These are phyloP conservation scores for Ogataea zsoltii DNA, from an alignment of 805 yeast species.

Conservation along the genomic window DNA sequence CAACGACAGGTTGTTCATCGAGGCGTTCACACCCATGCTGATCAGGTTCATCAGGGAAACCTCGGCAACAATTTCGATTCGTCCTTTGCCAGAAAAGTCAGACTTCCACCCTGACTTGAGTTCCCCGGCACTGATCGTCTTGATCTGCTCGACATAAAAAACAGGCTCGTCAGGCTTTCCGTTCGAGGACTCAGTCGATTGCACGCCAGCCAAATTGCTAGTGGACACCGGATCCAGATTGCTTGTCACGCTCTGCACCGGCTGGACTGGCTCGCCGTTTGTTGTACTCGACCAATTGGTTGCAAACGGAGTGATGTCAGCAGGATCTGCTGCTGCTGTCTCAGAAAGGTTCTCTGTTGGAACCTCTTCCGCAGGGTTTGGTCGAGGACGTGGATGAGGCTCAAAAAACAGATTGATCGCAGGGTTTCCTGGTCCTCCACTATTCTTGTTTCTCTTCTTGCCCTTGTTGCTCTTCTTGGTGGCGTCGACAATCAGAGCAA, in stretches of 20 bases:
- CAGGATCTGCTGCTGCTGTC: slow-evolving; percentile 9
- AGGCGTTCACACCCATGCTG: slow-evolving; percentile 45
- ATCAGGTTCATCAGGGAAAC: slow-evolving; percentile 59
- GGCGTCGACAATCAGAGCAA: slow-evolving; percentile 45
- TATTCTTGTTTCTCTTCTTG: slow-evolving; percentile 27
- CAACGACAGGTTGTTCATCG: slow-evolving; percentile 28
- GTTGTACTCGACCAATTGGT: slow-evolving; percentile 31
- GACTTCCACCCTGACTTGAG: slow-evolving; percentile 93
- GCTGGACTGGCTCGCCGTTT: slow-evolving; percentile 11
- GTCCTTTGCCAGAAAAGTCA: slow-evolving; percentile 77
- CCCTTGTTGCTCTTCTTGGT: slow-evolving; percentile 31
- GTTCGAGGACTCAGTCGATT: no score
- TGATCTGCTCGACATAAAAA: slow-evolving; percentile 68
- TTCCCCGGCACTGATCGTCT: slow-evolving; percentile 77
- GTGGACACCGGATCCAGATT: slow-evolving; percentile 3
- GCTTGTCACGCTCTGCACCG: slow-evolving; percentile 10
- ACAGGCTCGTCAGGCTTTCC: not conserved
- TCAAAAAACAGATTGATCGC: slow-evolving; percentile 30
- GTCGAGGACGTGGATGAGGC: slow-evolving; percentile 22
- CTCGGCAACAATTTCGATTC: slow-evolving; percentile 76
- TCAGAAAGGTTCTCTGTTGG: not conserved
- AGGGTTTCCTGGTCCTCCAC: slow-evolving; percentile 31
- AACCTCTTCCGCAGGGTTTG: slow-evolving; percentile 3
- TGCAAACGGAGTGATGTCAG: slow-evolving; percentile 27
- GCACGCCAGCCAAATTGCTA: no score